Conservation (phyloP, 306 rosid genomes). For the Fagus crenata region DNA sequence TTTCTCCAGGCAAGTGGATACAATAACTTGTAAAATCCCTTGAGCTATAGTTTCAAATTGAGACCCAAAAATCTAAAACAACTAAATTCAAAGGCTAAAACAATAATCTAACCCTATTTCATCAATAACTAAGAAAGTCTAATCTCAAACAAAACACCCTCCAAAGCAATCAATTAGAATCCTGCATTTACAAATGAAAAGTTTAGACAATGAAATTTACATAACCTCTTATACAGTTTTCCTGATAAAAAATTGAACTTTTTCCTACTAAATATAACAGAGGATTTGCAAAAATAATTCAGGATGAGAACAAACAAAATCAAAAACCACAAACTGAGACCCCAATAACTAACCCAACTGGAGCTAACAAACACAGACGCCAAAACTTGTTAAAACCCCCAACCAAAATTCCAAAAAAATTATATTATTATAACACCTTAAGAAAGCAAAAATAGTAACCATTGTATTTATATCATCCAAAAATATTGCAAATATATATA, state of each 20-base stretch:
- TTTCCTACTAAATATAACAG: background rate
- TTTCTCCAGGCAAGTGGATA: background rate
- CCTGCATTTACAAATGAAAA: constrained; percentile 6
- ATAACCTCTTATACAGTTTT: too few relatives aligned
- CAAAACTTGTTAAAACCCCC: background rate
- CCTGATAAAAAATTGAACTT: background rate
- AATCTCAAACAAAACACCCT: background rate
- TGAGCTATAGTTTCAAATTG: background rate
- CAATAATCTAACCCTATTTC: too few relatives aligned
- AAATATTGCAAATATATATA: too few relatives aligned
- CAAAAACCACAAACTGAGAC: background rate
- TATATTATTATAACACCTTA: too few relatives aligned
- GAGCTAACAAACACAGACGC: background rate
- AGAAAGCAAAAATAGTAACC: background rate
- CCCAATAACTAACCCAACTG: background rate
- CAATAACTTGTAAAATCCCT: background rate
- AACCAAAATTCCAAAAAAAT: background rate
- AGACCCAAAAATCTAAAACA: background rate
- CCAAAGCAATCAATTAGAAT: background rate
- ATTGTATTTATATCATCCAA: too few relatives aligned
- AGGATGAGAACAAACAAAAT: background rate
- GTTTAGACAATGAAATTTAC: background rate
- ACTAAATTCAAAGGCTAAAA: background rate
- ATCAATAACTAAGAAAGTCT: too few relatives aligned
- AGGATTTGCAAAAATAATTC: background rate